phyloP scores from a whole-genome alignment of 441 rosid species.

The Gossypium schwendimanii region DNA sequence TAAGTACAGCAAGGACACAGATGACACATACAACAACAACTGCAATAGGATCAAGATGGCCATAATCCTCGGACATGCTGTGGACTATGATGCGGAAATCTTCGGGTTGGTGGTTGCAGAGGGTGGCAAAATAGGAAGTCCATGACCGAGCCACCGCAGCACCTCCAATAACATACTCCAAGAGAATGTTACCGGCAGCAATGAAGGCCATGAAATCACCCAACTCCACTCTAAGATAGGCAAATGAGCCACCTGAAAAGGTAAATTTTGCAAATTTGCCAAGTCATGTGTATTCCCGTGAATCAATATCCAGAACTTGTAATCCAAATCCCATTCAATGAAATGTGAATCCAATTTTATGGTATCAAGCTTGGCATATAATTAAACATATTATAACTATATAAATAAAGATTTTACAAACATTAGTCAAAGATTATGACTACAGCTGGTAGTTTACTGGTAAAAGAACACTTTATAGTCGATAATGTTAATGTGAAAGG shows the following conservation, averaged over 20 bases:
- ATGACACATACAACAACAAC: conserved; percentile 36
- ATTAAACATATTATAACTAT: neutral
- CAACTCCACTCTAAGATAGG: conserved; percentile 70
- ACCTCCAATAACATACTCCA: conserved; percentile 60
- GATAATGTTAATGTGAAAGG: neutral
- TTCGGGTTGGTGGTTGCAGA: conserved; percentile 50
- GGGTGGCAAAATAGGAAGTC: conserved; percentile 85
- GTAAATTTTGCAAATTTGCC: neutral
- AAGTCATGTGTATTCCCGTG: neutral
- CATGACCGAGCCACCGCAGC: conserved; percentile 83
- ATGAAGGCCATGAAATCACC: conserved; percentile 82
- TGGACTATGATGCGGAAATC: conserved; percentile 52
- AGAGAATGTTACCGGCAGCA: conserved; percentile 72
- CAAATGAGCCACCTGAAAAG: conserved; percentile 40
- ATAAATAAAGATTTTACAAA: neutral
- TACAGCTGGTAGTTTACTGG: neutral
- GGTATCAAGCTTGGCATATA: neutral
- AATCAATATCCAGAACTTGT: neutral
- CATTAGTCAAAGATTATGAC: neutral
- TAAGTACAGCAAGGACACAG: conserved; percentile 51
- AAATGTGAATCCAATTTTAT: neutral
- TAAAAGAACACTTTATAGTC: neutral
- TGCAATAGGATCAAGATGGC: conserved; percentile 67
- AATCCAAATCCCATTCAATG: too few species aligned
- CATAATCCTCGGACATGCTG: conserved; percentile 39